Percentiles rank a stretch among this genome's conserved stretches.
phyloP scores from a whole-genome alignment of 495 filamentous ascomycete genomes.

The Pseudomonodictys pantanalensis region DNA sequence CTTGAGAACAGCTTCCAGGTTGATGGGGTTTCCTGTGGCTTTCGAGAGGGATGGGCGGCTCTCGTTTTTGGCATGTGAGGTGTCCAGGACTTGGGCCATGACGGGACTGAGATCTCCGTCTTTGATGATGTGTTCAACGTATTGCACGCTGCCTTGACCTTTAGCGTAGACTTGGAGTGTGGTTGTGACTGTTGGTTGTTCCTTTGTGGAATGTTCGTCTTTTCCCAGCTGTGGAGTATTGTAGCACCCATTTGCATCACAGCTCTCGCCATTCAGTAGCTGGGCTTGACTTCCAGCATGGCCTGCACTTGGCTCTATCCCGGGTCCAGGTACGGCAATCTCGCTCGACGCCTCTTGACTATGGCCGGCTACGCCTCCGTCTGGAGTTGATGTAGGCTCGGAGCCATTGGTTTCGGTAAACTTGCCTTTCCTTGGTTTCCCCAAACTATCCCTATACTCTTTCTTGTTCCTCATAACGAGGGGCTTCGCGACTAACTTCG shows the following conservation, averaged over 20 bases:
- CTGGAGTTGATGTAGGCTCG: background rate
- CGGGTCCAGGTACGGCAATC: too few relatives aligned
- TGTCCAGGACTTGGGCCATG: conserved; percentile 32
- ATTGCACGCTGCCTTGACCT: conserved; percentile 49
- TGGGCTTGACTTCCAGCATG: too few relatives aligned
- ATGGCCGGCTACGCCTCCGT: too few relatives aligned
- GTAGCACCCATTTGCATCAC: background rate
- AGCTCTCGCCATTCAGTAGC: too few relatives aligned
- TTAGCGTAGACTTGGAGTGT: conserved; percentile 41
- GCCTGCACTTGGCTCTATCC: too few relatives aligned
- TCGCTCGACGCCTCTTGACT: too few relatives aligned
- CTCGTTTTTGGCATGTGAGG: conserved; percentile 5
- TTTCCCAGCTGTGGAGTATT: conserved; percentile 4
- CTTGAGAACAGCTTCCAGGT: conserved; percentile 37
- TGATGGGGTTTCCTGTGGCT: conserved; percentile 11
- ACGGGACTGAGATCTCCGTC: conserved; percentile 44
- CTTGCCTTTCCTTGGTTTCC: conserved; percentile 37
- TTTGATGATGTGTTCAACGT: conserved; percentile 55
- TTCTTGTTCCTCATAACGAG: conserved; percentile 74
- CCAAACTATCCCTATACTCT: conserved; percentile 52
- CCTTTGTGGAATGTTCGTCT: background rate
- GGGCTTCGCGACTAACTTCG: conserved; percentile 65
- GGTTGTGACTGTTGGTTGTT: conserved; percentile 23
- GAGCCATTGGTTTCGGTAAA: background rate
- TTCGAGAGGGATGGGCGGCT: conserved; percentile 9